Evolutionary conservation across 2,329 filamentous ascomycete genomes (phyloP).

Genomic region (Raffaelea deltoideospora): DNA sequence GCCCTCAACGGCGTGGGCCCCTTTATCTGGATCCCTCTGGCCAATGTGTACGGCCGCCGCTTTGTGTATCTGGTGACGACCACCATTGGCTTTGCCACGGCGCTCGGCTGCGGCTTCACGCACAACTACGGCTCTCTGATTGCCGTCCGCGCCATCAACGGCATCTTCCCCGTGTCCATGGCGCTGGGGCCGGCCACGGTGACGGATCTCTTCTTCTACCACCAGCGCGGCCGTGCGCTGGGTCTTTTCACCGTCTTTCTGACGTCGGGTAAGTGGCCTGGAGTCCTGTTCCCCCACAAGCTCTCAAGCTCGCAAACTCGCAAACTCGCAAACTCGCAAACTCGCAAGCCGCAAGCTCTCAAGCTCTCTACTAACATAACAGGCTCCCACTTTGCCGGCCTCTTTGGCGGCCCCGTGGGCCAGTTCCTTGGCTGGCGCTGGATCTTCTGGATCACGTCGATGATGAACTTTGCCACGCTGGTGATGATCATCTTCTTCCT

Average conservation of each 20-base stretch:
- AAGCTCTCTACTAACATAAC: too few species aligned
- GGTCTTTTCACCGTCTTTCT: slow-evolving; percentile 8
- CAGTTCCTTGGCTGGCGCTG: slow-evolving; percentile 11
- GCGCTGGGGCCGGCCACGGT: slow-evolving; percentile 20
- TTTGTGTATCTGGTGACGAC: not conserved
- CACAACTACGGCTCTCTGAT: slow-evolving; percentile 14
- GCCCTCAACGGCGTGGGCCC: not conserved
- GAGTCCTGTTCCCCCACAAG: too few species aligned
- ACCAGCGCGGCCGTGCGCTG: slow-evolving; percentile 13
- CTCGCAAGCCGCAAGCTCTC: too few species aligned
- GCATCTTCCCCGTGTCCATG: slow-evolving; percentile 8
- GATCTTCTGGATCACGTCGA: slow-evolving; percentile 8
- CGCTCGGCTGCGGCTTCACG: slow-evolving; percentile 11
- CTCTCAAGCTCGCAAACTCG: too few species aligned
- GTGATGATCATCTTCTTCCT: too few species aligned
- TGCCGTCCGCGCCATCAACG: slow-evolving; percentile 16
- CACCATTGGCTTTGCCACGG: not conserved
- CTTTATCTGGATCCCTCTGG: not conserved
- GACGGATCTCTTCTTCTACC: slow-evolving; percentile 16
- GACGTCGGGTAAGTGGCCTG: slow-evolving; percentile 12
- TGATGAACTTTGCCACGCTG: not conserved
- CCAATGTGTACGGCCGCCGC: not conserved
- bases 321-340: too few species aligned
- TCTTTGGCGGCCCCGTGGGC: slow-evolving; percentile 9
- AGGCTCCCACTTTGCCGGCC: too few species aligned